Evolutionary conservation across 2,329 filamentous ascomycete species (phyloP), one percentile per base, ranked within the genome.

Genomic region (Hymenoscyphus scutula): DNA sequence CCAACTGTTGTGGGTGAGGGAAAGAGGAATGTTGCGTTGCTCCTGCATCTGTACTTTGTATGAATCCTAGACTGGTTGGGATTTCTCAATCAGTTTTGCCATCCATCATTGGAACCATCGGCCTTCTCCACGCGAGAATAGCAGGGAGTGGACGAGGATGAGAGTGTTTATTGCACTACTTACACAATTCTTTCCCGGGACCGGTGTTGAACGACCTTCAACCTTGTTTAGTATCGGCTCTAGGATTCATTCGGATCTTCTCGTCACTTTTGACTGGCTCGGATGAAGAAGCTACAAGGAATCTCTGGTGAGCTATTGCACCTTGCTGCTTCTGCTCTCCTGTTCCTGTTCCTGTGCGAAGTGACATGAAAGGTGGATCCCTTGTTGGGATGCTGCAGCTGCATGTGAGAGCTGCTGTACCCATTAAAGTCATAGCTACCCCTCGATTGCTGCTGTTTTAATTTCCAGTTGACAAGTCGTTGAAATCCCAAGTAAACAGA

Each of bases 381-480:
- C 15, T 29, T 15, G 27, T 54, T 23, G 27, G 59, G 34, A 58
- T n/a, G 13, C 17, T 37, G 19, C 27, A 54, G 29, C 34, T 37
- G 34, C 34, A 37, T 37, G 34, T 37, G 34, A 34, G 37, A 38
- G 15, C 30, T 58, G 61, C 27, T 37, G 27, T 27, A 13, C 23
- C 45, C 41, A 38, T 53, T 3, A 68, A 67, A 69, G 60, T 59
- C 64, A 29, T 53, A 65, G 63, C 64, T 65, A 51, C 60, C 65
- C 64, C 65, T 59, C 62, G 53, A 45, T 56, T 34, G 45, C 19
- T 51, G 19, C 45, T 13, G 23, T 25, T 51, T 10, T 17, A 58
- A 63, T 63, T 61, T 51, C 45, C 45, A 11, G 19, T 51, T 51
- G 45, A 10, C 23, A 5, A 51, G 11, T 4, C 13, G 19, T 51